These are phyloP conservation scores for Trametes polyzona DNA, from an alignment of 1,284 basidiomycete genomes.

Conservation along the genomic window DNA sequence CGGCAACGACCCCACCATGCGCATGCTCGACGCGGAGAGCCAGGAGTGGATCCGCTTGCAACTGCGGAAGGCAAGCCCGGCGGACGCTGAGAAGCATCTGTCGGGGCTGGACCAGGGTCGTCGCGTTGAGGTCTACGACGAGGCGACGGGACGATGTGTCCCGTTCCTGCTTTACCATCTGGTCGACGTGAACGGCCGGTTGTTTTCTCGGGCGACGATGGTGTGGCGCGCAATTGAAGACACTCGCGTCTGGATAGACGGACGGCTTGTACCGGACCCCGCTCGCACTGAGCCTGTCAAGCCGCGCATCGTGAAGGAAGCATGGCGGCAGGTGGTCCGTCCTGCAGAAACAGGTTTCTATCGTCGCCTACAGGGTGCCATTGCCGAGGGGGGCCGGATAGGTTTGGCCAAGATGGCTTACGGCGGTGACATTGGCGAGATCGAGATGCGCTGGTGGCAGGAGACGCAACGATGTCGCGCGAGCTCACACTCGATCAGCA, in stretches of 20 bases:
- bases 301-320: conserved; percentile 21
- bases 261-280: not conserved
- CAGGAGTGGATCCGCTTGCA: conserved; percentile 3
- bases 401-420: conserved; percentile 9
- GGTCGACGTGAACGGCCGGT: conserved; percentile 10
- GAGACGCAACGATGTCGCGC: not conserved
- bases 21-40: not conserved
- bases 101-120: not conserved
- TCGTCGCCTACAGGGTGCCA: not conserved
- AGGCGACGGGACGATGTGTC: conserved; percentile 1
- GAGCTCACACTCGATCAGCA: too few relatives aligned
- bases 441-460: conserved; percentile 10
- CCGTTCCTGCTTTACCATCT: conserved; percentile 6
- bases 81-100: not conserved
- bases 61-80: not conserved
- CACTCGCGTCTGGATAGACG: conserved; percentile 6
- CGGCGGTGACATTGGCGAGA: conserved; percentile 13
- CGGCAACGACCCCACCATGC: conserved; percentile 11
- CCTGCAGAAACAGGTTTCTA: conserved; percentile 13
- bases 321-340: conserved; percentile 17
- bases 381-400: not conserved
- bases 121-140: conserved; percentile 7
- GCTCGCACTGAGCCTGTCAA: not conserved
- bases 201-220: conserved; percentile 20
- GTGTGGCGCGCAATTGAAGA: conserved; percentile 17